Evolutionary conservation across 2,329 filamentous ascomycete species (phyloP).

Genomic region (Pyrenochaeta sp.): DNA sequence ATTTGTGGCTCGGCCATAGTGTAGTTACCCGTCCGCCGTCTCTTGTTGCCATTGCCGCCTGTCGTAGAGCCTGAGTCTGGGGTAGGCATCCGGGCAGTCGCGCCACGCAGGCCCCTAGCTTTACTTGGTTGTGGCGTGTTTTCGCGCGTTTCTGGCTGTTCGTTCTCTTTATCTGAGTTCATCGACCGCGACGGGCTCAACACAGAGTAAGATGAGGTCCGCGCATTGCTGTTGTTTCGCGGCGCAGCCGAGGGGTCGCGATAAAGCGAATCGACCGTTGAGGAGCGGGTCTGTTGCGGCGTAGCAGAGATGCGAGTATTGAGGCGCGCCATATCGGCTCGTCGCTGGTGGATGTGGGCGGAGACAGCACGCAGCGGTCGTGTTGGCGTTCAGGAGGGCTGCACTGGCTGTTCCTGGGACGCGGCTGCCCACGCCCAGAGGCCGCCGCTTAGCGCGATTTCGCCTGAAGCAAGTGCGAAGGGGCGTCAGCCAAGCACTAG

Average conservation of each 20-base stretch:
- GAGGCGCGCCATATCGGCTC: slow-evolving; percentile 46
- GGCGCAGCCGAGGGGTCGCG: slow-evolving; percentile 46
- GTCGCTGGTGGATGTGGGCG: not conserved
- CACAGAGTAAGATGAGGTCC: slow-evolving; percentile 42
- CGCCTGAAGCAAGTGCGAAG: slow-evolving; percentile 22
- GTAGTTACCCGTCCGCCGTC: slow-evolving; percentile 54
- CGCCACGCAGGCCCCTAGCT: slow-evolving; percentile 52
- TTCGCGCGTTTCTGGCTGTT: slow-evolving; percentile 36
- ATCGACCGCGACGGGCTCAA: slow-evolving; percentile 41
- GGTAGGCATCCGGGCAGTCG: slow-evolving; percentile 46
- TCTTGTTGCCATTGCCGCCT: slow-evolving; percentile 50
- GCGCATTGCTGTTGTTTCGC: slow-evolving; percentile 22
- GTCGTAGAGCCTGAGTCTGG: slow-evolving; percentile 48
- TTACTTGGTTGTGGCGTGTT: slow-evolving; percentile 48
- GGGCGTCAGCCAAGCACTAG: slow-evolving; percentile 27
- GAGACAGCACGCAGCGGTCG: slow-evolving; percentile 2
- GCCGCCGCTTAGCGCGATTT: slow-evolving; percentile 27
- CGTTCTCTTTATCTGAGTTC: slow-evolving; percentile 58
- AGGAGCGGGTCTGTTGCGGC: slow-evolving; percentile 36
- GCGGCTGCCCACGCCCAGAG: slow-evolving; percentile 18
- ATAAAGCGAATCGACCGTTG: slow-evolving; percentile 47
- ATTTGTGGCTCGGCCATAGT: slow-evolving; percentile 13
- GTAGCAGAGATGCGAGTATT: slow-evolving; percentile 45
- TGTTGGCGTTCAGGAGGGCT: slow-evolving; percentile 1
- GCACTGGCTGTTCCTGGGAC: slow-evolving; percentile 1